Base-by-base conservation (phyloP, 1,284 basidiomycete species). In the Bothia castanella region DNA sequence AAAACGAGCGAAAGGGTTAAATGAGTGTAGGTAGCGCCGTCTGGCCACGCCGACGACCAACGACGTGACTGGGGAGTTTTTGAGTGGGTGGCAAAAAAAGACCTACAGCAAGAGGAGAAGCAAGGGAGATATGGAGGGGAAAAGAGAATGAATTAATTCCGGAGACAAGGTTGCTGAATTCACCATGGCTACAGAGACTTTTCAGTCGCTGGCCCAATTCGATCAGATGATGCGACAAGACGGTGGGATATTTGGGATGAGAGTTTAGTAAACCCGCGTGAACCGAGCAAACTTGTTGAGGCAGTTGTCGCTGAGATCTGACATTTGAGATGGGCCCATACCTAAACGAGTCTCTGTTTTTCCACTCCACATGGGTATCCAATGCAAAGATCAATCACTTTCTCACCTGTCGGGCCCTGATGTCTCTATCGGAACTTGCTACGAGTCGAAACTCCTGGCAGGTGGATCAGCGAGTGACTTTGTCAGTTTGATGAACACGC, bases 151-250 rank as follows among this genome's bases (percentile, higher is more conserved):
- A 35, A 35, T 52, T 53, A 36, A 58, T 47, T 45, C 44, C 42
- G 46, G 48, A 47, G 12, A 51, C 23, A 51, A 30, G 27, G 55
- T 38, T 52, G n/a, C 42, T 38, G 21, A 39, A 30, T 50, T 62
- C 30, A n/a, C 58, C 61, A 62, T 62, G 61, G 36, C 51, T 62
- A 62, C 61, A 36, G 39, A 31, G 35, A 47, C 12, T 4, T 14
- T 35, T 55, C 47, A 40, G 34, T n/a, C n/a, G n/a, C n/a, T 40
- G 31, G 25, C 45, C 36, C 37, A 5, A 47, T n/a, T 16, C 23
- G 25, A 21, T 42, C 36, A 38, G 30, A 34, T 42, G 39, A 38
- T 45, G 38, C 16, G 34, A 2, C 39, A 38, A 8, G 35, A 27
- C 5, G 39, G 40, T 42, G 51, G 21, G 54, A 56, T 25, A 36